Evolutionary conservation across 345 rosid genomes (phyloP).

Genomic region (Hevea brasiliensis): DNA sequence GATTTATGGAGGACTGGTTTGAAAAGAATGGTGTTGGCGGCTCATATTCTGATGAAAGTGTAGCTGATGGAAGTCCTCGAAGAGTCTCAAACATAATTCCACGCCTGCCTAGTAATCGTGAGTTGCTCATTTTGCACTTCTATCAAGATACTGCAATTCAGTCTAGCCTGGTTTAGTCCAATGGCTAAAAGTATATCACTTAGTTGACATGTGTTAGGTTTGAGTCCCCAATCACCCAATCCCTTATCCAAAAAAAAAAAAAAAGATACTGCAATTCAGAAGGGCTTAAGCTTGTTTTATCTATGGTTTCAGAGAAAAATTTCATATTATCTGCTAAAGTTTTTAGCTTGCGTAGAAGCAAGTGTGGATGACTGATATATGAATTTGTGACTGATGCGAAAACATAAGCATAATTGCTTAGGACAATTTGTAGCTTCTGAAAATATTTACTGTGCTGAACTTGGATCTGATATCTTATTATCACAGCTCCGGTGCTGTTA

Average conservation of each 20-base stretch:
- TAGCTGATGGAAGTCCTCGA: conserved; percentile 53
- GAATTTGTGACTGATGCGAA: no score
- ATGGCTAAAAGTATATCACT: no score
- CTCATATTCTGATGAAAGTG: conserved; percentile 39
- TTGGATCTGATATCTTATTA: conserved; percentile 7
- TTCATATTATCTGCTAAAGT: background rate
- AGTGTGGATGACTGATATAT: background rate
- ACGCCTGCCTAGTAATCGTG: conserved; percentile 51
- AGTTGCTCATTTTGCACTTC: background rate
- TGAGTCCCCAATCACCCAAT: no score
- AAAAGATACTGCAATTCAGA: background rate
- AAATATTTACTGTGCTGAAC: background rate
- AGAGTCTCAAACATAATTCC: conserved; percentile 70
- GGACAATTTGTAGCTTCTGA: no score
- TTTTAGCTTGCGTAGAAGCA: background rate
- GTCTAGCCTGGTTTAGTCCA: no score
- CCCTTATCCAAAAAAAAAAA: no score
- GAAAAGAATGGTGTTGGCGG: conserved; percentile 39
- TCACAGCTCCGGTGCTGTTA: background rate
- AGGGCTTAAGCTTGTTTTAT: background rate
- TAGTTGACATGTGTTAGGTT: no score
- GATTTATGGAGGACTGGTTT: conserved; percentile 98
- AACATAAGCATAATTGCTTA: no score
- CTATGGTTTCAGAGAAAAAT: background rate
- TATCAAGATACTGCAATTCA: background rate